Evolutionary conservation across 148 eudicot genomes (phyloP), one percentile per base, ranked within the genome.

Genomic region (Cornus kousa): DNA sequence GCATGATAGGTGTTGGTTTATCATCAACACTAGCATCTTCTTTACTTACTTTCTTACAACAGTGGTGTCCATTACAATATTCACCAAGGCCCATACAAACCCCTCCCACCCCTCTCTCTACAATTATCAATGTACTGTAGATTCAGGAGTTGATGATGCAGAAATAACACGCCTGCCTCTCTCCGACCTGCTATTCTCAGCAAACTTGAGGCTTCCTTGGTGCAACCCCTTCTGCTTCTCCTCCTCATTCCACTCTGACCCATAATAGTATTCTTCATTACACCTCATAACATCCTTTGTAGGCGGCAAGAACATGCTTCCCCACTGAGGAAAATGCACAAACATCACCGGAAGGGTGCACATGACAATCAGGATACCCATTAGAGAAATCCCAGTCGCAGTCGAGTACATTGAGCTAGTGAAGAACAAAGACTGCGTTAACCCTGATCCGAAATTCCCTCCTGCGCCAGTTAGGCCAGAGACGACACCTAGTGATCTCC

Each of bases 311-410:
- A 84, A 78, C 87, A 84, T 84, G 35, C 87, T 75, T 12, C 87
- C 87, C 87, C 87, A 84, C 66, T 84, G 86, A n/a, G 86, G 86
- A n/a, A 84, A 81, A 23, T 81, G 76, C 0, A 81, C 72, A 0
- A 76, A 5, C 14, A 74, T 70, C 0, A 82, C 76, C 35, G 80
- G 85, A 8, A 77, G 70, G 2, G 77, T 82, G 43, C 83, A 82
- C 0, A 7, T 66, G 2, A 85, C 74, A 17, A 78, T 82, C 87
- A 80, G 77, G 19, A 74, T 50, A 0, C 87, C 85, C 87, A 82
- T 82, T 14, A 67, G 69, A 16, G 78, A 65, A 1, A 85, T 22
- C 57, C 85, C 83, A 0, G 35, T 35, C 7, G 57, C 78, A 0
- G 82, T 80, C 0, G 78, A 48, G 22, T 66, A 32, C 10, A 20